These are phyloP conservation scores for Spencermartinsiella ligniputridi DNA, from an alignment of 1,139 yeast genomes.

Conservation along the genomic window DNA sequence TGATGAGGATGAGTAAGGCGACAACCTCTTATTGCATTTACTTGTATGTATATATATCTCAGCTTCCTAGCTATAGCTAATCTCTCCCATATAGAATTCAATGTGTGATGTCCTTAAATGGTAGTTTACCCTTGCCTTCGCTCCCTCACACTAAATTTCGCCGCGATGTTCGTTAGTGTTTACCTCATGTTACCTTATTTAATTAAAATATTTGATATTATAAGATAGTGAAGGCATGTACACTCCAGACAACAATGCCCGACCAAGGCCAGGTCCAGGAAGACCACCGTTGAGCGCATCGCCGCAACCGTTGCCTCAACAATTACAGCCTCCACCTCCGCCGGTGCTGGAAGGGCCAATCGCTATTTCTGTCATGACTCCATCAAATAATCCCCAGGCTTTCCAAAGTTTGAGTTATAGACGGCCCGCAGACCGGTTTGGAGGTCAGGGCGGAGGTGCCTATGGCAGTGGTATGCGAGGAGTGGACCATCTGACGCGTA, in stretches of 20 bases:
- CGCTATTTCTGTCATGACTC: slow-evolving; percentile 34
- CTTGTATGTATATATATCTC: slow-evolving; percentile 5
- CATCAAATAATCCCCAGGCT: slow-evolving; percentile 31
- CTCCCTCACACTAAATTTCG: neutral
- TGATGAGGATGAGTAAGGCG: slow-evolving; percentile 81
- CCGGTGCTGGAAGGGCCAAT: slow-evolving; percentile 17
- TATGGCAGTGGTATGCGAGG: slow-evolving; percentile 31
- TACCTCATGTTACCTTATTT: too few species aligned
- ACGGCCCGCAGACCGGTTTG: slow-evolving; percentile 7
- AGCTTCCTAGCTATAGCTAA: too few species aligned
- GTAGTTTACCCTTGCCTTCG: neutral
- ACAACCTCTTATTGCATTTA: neutral
- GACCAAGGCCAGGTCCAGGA: neutral
- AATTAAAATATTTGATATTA: too few species aligned
- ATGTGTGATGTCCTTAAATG: too few species aligned
- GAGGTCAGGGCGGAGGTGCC: slow-evolving; percentile 9
- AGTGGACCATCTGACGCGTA: slow-evolving; percentile 43
- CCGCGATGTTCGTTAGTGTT: too few species aligned
- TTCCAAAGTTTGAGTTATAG: slow-evolving; percentile 28
- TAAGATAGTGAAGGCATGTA: too few species aligned
- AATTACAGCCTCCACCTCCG: slow-evolving; percentile 6
- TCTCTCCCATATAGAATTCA: too few species aligned
- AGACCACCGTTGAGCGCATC: slow-evolving; percentile 1
- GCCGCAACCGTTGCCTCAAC: slow-evolving; percentile 6
- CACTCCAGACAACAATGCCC: neutral